Base-by-base conservation (phyloP, 768 basidiomycete species). In the Mycena floridula region DNA sequence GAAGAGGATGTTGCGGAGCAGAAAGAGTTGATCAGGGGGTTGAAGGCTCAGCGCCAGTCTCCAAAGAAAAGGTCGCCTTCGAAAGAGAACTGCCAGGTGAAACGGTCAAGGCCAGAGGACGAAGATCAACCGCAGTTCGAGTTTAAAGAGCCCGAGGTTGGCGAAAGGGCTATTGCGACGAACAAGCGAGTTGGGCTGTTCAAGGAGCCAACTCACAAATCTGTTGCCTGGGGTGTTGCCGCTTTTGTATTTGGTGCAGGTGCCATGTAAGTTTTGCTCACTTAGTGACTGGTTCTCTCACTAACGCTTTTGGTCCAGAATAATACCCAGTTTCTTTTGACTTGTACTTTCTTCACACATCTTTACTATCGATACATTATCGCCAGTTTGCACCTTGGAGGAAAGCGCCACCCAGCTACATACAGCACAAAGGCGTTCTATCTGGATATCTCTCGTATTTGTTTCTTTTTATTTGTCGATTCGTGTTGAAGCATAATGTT, bases 191-290 rank as follows among this genome's bases (percentile, higher is more conserved):
- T 82, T 41, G 63, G 72, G 24, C 60, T 77, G 47, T 76, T 76
- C 60, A 58, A 69, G 38, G 74, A 82, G 51, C 81, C 89, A 9
- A 75, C 79, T 56, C 76, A 78, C 53, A 87, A 85, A 63, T 81
- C 82, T 26, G 70, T 84, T 43, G 87, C 84, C 2, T 93, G 89
- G 89, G 90, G 90, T 27, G 69, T 85, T 16, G 73, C 86, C 27
- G 85, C 85, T 16, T 94, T 95, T 63, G 88, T 86, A 27, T 69
- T 90, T 40, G 89, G 89, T 23, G 67, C 87, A 60, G 77, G 86
- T 40, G 89, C 88, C 49, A 75, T 85, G 88, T 91, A 55, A 66
- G 85, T 80, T 3, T 25, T 46, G 27, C 3, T 27, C n/a, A n/a
- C n/a, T 28, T n/a, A 37, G 11, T 21, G 35, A 52, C 42, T 42